Percentiles rank a stretch among this genome's conserved stretches.
These are phyloP conservation scores for Xylariaceae sp. DNA, from an alignment of 2,329 filamentous ascomycete species.

Conservation along the genomic window DNA sequence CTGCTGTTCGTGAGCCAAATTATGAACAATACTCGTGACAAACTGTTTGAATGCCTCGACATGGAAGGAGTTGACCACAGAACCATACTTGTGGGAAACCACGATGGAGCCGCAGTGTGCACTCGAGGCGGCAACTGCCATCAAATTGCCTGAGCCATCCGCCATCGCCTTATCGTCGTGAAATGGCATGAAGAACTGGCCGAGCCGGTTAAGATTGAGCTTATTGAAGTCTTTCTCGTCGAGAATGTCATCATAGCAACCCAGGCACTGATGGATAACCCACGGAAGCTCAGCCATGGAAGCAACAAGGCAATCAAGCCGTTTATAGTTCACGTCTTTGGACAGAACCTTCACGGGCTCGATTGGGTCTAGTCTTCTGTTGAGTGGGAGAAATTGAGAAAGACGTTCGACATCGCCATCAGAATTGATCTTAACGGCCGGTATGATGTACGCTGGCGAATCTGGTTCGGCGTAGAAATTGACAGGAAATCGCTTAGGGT, in stretches of 20 bases:
- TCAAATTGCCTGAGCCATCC: background rate
- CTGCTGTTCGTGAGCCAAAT: too few species aligned
- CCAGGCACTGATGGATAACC: conserved; percentile 3
- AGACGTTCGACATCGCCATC: background rate
- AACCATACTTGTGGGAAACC: conserved; percentile 6
- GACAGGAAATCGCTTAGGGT: conserved; percentile 2
- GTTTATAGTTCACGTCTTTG: background rate
- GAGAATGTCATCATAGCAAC: background rate
- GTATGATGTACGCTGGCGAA: too few species aligned
- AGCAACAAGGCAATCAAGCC: background rate
- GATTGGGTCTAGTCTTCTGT: background rate
- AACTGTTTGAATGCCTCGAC: conserved; percentile 11
- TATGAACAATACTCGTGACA: too few species aligned
- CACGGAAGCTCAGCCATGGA: conserved; percentile 7
- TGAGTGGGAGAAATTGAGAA: conserved; percentile 1
- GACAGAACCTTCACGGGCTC: conserved; percentile 6
- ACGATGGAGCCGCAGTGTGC: conserved; percentile 6
- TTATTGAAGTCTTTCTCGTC: background rate
- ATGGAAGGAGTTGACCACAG: conserved; percentile 1
- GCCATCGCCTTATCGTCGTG: background rate
- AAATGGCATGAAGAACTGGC: background rate
- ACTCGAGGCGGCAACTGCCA: too few species aligned
- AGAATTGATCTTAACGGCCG: too few species aligned
- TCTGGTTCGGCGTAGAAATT: background rate
- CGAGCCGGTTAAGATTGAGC: background rate